These are phyloP conservation scores for Xylariaceae sp. DNA, from an alignment of 2,329 filamentous ascomycete species.

Conservation along the genomic window DNA sequence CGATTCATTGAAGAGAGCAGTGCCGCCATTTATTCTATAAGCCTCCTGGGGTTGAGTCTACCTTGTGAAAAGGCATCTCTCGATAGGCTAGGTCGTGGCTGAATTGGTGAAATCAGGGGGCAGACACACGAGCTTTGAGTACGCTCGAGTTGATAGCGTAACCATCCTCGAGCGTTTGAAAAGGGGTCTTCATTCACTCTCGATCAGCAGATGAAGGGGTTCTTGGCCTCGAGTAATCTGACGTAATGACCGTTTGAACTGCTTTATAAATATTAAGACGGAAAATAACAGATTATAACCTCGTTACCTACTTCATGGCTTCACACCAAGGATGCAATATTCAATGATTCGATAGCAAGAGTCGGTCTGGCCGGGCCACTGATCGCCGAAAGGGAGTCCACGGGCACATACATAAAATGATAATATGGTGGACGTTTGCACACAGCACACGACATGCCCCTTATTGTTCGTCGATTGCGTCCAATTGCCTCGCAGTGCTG, in stretches of 20 bases:
- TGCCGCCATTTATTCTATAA: not conserved
- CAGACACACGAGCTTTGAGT: not conserved
- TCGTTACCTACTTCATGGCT: not conserved
- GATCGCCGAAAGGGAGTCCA: slow-evolving; percentile 3
- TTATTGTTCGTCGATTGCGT: slow-evolving; percentile 2
- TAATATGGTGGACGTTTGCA: slow-evolving; percentile 15
- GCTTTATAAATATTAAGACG: not conserved
- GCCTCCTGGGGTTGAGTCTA: not conserved
- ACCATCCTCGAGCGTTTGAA: not conserved
- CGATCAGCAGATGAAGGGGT: not conserved
- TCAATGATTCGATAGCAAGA: not conserved
- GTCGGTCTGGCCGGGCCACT: not conserved
- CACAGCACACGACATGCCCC: slow-evolving; percentile 19
- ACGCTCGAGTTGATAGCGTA: not conserved
- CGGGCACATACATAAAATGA: slow-evolving; percentile 4
- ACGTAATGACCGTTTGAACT: not conserved
- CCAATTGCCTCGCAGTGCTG: slow-evolving; percentile 6
- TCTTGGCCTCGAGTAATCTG: not conserved
- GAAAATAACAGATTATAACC: not conserved
- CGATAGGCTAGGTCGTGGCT: not conserved
- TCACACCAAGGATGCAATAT: not conserved
- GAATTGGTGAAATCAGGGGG: not conserved
- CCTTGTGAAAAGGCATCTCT: not conserved
- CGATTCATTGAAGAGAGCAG: not conserved
- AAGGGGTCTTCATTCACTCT: not conserved